Evolutionary conservation across 2,329 filamentous ascomycete genomes (phyloP).

Genomic region (Shiraia sp.): DNA sequence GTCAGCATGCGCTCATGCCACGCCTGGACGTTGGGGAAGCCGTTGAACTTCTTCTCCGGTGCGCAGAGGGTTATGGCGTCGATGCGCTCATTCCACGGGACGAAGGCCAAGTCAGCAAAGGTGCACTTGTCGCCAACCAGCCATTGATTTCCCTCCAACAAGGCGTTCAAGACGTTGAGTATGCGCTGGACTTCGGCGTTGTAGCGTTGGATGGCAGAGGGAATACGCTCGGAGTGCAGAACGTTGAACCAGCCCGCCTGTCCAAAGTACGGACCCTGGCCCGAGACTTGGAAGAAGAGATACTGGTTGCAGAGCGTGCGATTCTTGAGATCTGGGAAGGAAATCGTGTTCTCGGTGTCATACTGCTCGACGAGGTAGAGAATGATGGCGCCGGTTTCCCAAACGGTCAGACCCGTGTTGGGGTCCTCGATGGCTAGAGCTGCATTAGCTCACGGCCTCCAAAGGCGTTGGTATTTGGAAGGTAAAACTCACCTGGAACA

Average conservation of each 20-base stretch:
- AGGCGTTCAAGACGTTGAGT: conserved; percentile 49
- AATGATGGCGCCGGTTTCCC: conserved; percentile 49
- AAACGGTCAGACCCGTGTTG: conserved; percentile 49
- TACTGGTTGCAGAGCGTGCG: conserved; percentile 32
- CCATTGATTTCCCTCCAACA: conserved; percentile 37
- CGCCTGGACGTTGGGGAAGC: conserved; percentile 22
- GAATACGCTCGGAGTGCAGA: conserved; percentile 50
- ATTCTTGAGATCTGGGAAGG: conserved; percentile 24
- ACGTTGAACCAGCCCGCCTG: conserved; percentile 47
- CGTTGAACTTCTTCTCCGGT: conserved; percentile 13
- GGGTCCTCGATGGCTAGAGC: conserved; percentile 48
- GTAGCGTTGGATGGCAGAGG: conserved; percentile 51
- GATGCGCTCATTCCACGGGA: conserved; percentile 41
- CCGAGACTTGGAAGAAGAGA: conserved; percentile 39
- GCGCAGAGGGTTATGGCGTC: conserved; percentile 20
- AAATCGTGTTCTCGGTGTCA: conserved; percentile 31
- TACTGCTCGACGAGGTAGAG: conserved; percentile 46
- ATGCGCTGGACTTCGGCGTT: conserved; percentile 51
- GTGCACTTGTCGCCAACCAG: conserved; percentile 50
- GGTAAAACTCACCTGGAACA: no score
- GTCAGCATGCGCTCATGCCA: conserved; percentile 45
- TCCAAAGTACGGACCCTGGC: conserved; percentile 47
- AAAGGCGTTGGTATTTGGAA: no score
- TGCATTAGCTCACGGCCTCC: neutral
- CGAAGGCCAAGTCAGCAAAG: conserved; percentile 49